These are phyloP conservation scores for Solanum paucissectum DNA, from an alignment of 257 asterid species.

Conservation along the genomic window DNA sequence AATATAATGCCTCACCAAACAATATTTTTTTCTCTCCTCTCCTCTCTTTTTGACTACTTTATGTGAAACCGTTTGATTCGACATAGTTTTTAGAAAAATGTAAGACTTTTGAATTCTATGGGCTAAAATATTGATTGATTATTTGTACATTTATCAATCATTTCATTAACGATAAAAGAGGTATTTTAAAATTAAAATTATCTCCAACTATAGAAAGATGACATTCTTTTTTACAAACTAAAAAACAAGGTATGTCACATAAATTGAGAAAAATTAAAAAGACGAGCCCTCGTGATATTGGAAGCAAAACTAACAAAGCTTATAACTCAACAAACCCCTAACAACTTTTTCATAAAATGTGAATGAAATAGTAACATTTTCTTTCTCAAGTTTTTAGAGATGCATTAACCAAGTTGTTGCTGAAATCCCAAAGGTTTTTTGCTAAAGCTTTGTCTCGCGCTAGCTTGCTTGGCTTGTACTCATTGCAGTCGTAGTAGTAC, in stretches of 20 bases:
- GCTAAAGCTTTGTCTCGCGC: constrained; percentile 40
- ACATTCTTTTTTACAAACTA: too few species aligned
- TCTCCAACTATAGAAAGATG: too few species aligned
- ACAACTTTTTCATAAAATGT: not conserved
- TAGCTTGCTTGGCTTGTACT: constrained; percentile 18
- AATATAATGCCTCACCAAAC: too few species aligned
- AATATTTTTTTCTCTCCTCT: constrained; percentile 4
- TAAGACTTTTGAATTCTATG: not conserved
- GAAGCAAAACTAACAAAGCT: not conserved
- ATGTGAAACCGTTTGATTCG: accelerated
- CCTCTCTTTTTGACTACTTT: too few species aligned
- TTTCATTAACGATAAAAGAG: too few species aligned
- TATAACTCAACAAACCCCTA: not conserved
- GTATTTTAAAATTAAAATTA: too few species aligned
- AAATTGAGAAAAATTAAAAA: not conserved
- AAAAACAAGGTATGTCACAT: not conserved
- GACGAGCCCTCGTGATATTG: not conserved
- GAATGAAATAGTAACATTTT: not conserved
- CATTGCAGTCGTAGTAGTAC: constrained; percentile 54
- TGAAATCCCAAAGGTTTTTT: constrained; percentile 57
- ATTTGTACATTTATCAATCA: not conserved
- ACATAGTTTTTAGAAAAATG: not conserved
- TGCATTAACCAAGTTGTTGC: constrained; percentile 40
- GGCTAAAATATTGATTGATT: too few species aligned
- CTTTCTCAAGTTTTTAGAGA: constrained; percentile 10